phyloP scores from a whole-genome alignment of 768 basidiomycete species.

The Macrolepiota fuliginosa region DNA sequence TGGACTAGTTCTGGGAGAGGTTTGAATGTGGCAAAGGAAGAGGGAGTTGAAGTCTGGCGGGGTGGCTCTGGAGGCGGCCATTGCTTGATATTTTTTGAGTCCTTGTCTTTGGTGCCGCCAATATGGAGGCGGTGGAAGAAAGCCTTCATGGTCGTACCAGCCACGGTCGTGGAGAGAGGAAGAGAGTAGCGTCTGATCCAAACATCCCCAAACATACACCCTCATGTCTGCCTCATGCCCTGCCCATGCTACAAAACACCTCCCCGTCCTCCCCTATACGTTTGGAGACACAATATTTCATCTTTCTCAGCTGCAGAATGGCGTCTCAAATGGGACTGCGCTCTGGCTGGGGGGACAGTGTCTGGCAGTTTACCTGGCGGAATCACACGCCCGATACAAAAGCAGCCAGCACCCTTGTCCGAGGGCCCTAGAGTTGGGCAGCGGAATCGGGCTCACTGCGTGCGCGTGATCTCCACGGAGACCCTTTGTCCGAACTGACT shows the following conservation, averaged over 20 bases:
- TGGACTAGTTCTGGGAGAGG: conserved; percentile 52
- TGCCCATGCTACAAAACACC: conserved; percentile 66
- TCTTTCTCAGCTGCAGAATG: conserved; percentile 59
- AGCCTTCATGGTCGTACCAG: conserved; percentile 68
- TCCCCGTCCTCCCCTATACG: conserved; percentile 44
- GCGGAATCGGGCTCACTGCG: conserved; percentile 80
- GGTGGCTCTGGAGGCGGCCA: conserved; percentile 57
- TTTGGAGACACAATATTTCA: conserved; percentile 35
- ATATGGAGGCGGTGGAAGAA: conserved; percentile 76
- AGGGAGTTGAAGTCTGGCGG: conserved; percentile 35
- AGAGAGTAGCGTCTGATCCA: conserved; percentile 19
- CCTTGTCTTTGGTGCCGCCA: conserved; percentile 64
- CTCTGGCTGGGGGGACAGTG: conserved; percentile 85
- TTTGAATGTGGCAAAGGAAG: conserved; percentile 57
- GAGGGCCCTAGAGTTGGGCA: conserved; percentile 73
- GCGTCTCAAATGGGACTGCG: conserved; percentile 72
- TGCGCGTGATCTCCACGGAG: conserved; percentile 31
- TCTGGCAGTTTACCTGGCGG: conserved; percentile 58
- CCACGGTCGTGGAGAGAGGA: conserved; percentile 10
- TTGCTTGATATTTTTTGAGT: conserved; percentile 44
- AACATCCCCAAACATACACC: conserved; percentile 30
- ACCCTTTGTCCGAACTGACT: neutral
- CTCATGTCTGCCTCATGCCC: conserved; percentile 31
- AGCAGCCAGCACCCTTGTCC: conserved; percentile 18
- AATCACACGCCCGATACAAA: conserved; percentile 27